Conservation (phyloP, 1,139 yeast genomes). For the Pichia sp. region DNA sequence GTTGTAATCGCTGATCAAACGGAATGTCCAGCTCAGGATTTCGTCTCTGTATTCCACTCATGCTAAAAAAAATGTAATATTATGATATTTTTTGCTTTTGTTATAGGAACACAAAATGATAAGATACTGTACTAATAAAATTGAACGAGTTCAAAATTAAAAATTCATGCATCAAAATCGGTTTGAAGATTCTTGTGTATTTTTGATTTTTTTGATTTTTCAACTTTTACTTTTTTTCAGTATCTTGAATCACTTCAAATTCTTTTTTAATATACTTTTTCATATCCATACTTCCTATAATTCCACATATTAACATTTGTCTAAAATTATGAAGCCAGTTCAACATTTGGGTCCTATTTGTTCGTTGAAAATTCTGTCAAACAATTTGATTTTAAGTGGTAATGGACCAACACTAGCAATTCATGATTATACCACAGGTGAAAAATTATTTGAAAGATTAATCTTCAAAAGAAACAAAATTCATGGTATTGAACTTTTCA, state of each 20-base stretch:
- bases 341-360: constrained; percentile 72
- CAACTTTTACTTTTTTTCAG: background rate
- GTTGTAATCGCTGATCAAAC: constrained; percentile 13
- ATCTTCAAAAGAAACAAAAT: constrained; percentile 68
- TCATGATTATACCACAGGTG: constrained; percentile 41
- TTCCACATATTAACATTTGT: background rate
- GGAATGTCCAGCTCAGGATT: constrained; percentile 13
- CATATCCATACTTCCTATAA: too few relatives aligned
- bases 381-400: constrained; percentile 45
- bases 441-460: constrained; percentile 36
- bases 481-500: constrained; percentile 55
- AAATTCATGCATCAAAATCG: background rate
- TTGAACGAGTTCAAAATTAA: too few relatives aligned
- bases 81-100: background rate
- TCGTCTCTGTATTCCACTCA: constrained; percentile 5
- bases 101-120: background rate
- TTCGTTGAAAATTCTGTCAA: constrained; percentile 42
- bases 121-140: too few relatives aligned
- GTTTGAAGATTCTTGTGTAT: background rate
- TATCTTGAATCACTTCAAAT: background rate
- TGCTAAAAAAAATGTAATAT: background rate
- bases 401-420: constrained; percentile 64
- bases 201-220: background rate
- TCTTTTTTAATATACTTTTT: background rate
- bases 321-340: constrained; percentile 14